Evolutionary conservation across 306 rosid genomes (phyloP).

Genomic region (Prunus padus): DNA sequence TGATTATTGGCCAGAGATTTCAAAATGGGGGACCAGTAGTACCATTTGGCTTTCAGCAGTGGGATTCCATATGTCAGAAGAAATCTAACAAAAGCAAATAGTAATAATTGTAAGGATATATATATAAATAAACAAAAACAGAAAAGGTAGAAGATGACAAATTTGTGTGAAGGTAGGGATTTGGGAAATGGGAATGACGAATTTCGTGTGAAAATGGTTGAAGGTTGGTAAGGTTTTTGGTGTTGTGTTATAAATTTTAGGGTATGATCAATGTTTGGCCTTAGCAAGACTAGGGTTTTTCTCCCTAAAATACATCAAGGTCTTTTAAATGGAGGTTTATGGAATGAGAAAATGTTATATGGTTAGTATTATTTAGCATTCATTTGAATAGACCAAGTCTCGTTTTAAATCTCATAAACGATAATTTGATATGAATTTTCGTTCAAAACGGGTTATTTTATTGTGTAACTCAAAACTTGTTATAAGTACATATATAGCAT

Average conservation of each 20-base stretch:
- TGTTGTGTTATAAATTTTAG: neutral
- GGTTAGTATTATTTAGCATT: too few relatives aligned
- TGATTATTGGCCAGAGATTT: slow-evolving; percentile 6
- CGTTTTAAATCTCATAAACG: too few relatives aligned
- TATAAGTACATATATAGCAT: too few relatives aligned
- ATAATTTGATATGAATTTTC: too few relatives aligned
- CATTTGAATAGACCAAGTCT: too few relatives aligned
- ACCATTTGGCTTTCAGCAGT: slow-evolving; percentile 8
- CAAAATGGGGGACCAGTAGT: slow-evolving; percentile 21
- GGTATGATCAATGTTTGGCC: neutral
- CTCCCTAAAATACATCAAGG: neutral
- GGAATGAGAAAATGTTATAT: too few relatives aligned
- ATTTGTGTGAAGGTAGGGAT: neutral
- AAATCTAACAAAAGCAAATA: neutral
- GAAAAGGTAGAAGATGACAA: neutral
- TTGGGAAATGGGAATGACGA: neutral
- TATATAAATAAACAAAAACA: neutral
- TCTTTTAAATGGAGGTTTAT: neutral
- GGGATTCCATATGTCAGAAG: slow-evolving; percentile 32
- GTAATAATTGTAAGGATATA: neutral
- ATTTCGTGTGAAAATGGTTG: neutral
- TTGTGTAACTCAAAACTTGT: too few relatives aligned
- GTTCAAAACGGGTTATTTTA: too few relatives aligned
- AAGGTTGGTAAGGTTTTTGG: neutral
- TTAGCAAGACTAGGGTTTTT: neutral